Conservation (phyloP, 1,139 yeast genomes). For the Geotrichum phurueaensis region DNA sequence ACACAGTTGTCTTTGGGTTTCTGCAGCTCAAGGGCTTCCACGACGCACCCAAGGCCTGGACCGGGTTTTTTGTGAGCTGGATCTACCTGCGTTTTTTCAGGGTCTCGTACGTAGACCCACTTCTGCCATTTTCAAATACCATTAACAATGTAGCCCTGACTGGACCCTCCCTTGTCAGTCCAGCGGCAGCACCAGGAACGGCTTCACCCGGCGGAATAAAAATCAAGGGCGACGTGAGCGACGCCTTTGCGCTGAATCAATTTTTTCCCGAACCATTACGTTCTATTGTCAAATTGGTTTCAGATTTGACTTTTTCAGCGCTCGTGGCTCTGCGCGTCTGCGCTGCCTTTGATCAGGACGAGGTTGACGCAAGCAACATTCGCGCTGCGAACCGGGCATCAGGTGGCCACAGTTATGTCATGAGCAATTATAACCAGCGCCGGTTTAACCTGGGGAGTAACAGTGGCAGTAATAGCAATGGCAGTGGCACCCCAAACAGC, state of each 20-base stretch:
- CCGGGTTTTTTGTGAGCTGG: constrained; percentile 66
- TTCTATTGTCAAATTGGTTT: constrained; percentile 45
- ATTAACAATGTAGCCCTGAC: constrained; percentile 18
- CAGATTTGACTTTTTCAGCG: constrained; percentile 49
- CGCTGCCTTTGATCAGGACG: constrained; percentile 62
- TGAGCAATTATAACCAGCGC: constrained; percentile 13
- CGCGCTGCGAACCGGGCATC: constrained; percentile 41
- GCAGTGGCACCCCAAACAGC: not conserved
- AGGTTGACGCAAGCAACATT: constrained; percentile 65
- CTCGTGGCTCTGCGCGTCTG: constrained; percentile 50
- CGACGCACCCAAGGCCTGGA: constrained; percentile 51
- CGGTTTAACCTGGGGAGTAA: constrained; percentile 2
- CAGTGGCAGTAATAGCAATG: not conserved
- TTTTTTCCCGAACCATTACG: constrained; percentile 60
- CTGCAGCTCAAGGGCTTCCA: constrained; percentile 19
- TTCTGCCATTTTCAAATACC: constrained; percentile 24
- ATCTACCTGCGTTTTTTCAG: constrained; percentile 72
- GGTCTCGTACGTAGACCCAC: constrained; percentile 35
- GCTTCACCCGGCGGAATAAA: constrained; percentile 19
- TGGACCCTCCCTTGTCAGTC: constrained; percentile 11
- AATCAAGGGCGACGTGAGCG: constrained; percentile 79
- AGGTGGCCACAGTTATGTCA: constrained; percentile 14
- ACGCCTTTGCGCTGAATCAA: constrained; percentile 75
- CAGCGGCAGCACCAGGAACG: not conserved
- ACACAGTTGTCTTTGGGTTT: constrained; percentile 34